Percentiles rank a stretch among this genome's conserved stretches.
Conservation (phyloP, 2,329 filamentous ascomycete species). For the Diaporthe ampelina region DNA sequence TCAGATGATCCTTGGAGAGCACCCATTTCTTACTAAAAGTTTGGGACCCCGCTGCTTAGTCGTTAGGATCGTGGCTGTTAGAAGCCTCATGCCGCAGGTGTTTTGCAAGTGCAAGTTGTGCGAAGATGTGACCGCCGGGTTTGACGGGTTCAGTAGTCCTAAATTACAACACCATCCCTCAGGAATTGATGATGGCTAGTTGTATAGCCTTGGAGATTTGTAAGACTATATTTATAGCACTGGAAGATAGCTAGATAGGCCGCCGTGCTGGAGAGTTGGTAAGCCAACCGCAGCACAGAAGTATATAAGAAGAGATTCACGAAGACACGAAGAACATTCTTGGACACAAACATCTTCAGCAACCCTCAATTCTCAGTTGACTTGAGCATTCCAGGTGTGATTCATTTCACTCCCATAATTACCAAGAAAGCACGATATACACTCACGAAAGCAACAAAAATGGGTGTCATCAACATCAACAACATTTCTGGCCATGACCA, state of each 20-base stretch:
- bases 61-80: not conserved
- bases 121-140: not conserved
- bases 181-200: not conserved
- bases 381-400: not conserved
- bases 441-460: not conserved
- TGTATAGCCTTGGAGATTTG: not conserved
- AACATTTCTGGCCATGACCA: constrained; percentile 10
- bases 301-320: not conserved
- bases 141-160: not conserved
- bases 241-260: not conserved
- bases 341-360: not conserved
- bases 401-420: not conserved
- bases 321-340: not conserved
- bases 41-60: not conserved
- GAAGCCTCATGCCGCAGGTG: not conserved
- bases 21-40: not conserved
- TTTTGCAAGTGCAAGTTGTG: not conserved
- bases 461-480: constrained; percentile 18
- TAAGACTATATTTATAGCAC: not conserved
- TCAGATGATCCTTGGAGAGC: not conserved
- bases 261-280: no score
- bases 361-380: not conserved
- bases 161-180: not conserved
- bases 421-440: not conserved
- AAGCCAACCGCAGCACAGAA: not conserved